These are phyloP conservation scores for Cicer cuneatum DNA, from an alignment of 306 rosid genomes.

Conservation along the genomic window DNA sequence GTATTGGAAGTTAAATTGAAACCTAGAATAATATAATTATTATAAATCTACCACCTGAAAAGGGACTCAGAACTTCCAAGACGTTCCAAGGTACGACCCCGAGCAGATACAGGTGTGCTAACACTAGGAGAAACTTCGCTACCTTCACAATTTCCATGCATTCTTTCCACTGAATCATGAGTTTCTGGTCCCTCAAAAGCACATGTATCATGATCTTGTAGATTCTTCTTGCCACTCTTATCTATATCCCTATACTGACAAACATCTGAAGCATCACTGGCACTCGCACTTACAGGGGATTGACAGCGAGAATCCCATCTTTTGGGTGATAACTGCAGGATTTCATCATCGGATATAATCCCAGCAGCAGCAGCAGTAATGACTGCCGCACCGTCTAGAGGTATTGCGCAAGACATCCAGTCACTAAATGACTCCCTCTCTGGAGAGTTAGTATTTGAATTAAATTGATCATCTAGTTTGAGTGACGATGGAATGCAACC, in stretches of 20 bases:
- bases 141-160: constrained; percentile 53
- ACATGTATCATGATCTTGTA: constrained; percentile 53
- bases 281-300: constrained; percentile 67
- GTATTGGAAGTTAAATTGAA: constrained; percentile 34
- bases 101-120: constrained; percentile 53
- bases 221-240: constrained; percentile 59
- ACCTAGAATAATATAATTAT: constrained; percentile 17
- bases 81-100: constrained; percentile 54
- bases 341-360: constrained; percentile 65
- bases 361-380: constrained; percentile 89
- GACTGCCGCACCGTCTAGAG: constrained; percentile 69
- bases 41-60: constrained; percentile 70
- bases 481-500: constrained; percentile 56
- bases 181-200: constrained; percentile 58
- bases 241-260: constrained; percentile 62
- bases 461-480: constrained; percentile 57
- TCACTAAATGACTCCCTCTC: constrained; percentile 54
- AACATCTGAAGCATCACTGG: constrained; percentile 74
- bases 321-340: constrained; percentile 56
- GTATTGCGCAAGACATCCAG: constrained; percentile 89
- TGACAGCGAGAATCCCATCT: constrained; percentile 58
- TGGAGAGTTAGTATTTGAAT: constrained; percentile 53
- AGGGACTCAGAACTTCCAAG: constrained; percentile 76
- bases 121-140: constrained; percentile 63
- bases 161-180: constrained; percentile 56